Conservation (phyloP, 2,329 filamentous ascomycete genomes). For the Hymenoscyphus salicellus region DNA sequence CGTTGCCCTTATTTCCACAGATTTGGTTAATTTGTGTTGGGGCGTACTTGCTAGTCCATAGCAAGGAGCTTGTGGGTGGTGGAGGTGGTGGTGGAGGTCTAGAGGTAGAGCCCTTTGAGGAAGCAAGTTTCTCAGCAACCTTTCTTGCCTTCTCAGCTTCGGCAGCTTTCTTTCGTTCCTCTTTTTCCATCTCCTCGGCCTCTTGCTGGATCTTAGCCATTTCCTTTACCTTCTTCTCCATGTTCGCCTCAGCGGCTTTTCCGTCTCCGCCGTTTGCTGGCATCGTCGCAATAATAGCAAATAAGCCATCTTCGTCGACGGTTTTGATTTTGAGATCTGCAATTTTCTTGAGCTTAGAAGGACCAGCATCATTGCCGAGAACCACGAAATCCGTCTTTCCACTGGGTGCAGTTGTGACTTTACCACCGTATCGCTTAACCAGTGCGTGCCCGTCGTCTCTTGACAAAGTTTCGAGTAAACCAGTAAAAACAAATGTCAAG, state of each 20-base stretch:
- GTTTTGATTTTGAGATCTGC: conserved; percentile 76
- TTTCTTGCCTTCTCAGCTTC: conserved; percentile 52
- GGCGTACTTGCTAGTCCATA: conserved; percentile 96
- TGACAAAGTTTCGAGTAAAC: conserved; percentile 73
- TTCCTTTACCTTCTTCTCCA: conserved; percentile 80
- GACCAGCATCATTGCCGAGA: conserved; percentile 84
- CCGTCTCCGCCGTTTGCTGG: conserved; percentile 85
- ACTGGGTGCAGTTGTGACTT: conserved; percentile 80
- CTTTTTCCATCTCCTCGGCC: conserved; percentile 79
- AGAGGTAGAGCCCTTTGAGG: conserved; percentile 39
- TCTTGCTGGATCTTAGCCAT: conserved; percentile 77
- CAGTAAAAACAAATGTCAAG: conserved; percentile 92
- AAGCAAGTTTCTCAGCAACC: conserved; percentile 33
- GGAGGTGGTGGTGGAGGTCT: conserved; percentile 40
- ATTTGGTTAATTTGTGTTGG: conserved; percentile 82
- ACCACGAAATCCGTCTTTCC: conserved; percentile 94
- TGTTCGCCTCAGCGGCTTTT: conserved; percentile 80
- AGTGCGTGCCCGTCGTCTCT: conserved; percentile 81
- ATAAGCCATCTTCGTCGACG: conserved; percentile 89
- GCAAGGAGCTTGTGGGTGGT: conserved; percentile 54
- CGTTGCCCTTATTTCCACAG: conserved; percentile 86
- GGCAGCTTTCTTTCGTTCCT: conserved; percentile 62
- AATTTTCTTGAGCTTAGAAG: conserved; percentile 88
- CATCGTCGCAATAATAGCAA: conserved; percentile 75
- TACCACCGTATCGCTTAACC: conserved; percentile 92